Conservation (phyloP, 352 stramenopile genomes). For the Phytophthora podocarpi region DNA sequence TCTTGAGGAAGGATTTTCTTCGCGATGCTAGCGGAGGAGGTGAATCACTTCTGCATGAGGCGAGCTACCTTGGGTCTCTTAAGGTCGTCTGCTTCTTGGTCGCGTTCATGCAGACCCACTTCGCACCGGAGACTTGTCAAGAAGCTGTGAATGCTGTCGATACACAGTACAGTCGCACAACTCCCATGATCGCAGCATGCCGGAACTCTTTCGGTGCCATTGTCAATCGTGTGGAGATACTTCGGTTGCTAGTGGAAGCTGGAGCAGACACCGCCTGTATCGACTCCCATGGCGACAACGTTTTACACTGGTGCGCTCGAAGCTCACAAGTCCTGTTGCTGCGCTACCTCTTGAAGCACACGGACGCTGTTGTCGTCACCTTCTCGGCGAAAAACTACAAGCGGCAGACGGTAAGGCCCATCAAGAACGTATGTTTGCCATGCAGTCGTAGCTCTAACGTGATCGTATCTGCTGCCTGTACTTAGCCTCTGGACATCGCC, state of each 20-base stretch:
- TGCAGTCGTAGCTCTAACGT: neutral
- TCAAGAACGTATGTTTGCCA: neutral
- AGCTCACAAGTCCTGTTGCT: slow-evolving; percentile 52
- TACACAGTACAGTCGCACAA: slow-evolving; percentile 54
- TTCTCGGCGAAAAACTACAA: slow-evolving; percentile 61
- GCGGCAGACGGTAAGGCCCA: slow-evolving; percentile 55
- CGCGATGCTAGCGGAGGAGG: slow-evolving; percentile 16
- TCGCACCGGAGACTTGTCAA: slow-evolving; percentile 29
- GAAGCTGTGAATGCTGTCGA: slow-evolving; percentile 54
- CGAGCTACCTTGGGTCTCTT: slow-evolving; percentile 44
- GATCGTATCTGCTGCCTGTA: slow-evolving; percentile 16
- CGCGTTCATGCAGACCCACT: slow-evolving; percentile 39
- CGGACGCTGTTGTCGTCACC: slow-evolving; percentile 52
- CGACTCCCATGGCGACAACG: slow-evolving; percentile 70
- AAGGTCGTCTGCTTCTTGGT: slow-evolving; percentile 44
- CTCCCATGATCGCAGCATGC: slow-evolving; percentile 64
- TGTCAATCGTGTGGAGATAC: slow-evolving; percentile 48
- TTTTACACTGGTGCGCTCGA: slow-evolving; percentile 73
- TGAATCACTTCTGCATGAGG: slow-evolving; percentile 60
- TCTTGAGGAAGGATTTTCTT: slow-evolving; percentile 35
- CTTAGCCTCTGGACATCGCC: slow-evolving; percentile 65
- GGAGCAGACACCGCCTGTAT: slow-evolving; percentile 46
- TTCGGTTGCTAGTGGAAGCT: slow-evolving; percentile 51
- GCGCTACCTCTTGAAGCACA: slow-evolving; percentile 64
- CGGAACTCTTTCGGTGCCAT: slow-evolving; percentile 49